Conservation (phyloP, 2,329 filamentous ascomycete species). For the Pseudogymnoascus sp. region DNA sequence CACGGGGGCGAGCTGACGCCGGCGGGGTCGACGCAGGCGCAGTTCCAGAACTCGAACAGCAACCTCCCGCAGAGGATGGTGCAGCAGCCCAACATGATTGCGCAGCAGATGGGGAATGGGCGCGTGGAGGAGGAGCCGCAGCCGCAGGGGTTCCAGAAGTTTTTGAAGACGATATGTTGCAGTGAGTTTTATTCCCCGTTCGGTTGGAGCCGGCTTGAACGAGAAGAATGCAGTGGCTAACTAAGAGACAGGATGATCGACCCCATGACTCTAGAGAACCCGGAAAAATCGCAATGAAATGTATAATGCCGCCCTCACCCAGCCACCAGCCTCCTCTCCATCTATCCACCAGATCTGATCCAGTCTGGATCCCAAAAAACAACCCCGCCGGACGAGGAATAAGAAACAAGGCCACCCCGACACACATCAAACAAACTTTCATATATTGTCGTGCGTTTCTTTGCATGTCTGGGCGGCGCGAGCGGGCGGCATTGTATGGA, state of each 20-base stretch:
- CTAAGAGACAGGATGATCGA: background rate
- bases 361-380: background rate
- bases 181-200: no score
- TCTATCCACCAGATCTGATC: background rate
- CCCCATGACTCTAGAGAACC: background rate
- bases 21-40: constrained; percentile 84
- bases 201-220: no score
- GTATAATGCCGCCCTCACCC: background rate
- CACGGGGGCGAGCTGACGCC: constrained; percentile 72
- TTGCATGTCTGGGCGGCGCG: background rate
- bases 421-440: background rate
- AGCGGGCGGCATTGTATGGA: background rate
- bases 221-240: background rate
- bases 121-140: constrained; percentile 59
- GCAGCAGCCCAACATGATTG: constrained; percentile 51
- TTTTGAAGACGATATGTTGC: constrained; percentile 90
- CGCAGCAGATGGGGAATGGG: constrained; percentile 43
- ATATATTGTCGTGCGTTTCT: background rate
- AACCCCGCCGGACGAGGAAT: background rate
- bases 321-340: background rate
- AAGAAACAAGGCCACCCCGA: background rate
- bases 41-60: constrained; percentile 92
- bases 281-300: background rate
- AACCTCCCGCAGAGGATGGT: constrained; percentile 65
- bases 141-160: constrained; percentile 78